A percentile compares a stretch with the other conserved stretches of the same genome.
These are phyloP conservation scores for Thielaviopsis euricoi DNA, from an alignment of 2,329 filamentous ascomycete species.

Conservation along the genomic window DNA sequence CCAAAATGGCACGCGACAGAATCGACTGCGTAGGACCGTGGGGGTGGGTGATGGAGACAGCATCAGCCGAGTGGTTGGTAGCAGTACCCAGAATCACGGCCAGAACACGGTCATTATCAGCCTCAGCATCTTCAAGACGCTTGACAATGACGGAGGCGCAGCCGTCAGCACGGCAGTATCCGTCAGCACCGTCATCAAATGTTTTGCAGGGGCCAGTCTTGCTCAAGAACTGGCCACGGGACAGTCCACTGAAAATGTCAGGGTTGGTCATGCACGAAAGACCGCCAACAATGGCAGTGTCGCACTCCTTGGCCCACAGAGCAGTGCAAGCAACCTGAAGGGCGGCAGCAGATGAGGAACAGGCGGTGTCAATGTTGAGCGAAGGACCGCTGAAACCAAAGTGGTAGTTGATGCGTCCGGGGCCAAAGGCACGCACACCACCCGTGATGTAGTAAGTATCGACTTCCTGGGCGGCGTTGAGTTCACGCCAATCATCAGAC, in stretches of 20 bases:
- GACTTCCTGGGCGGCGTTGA: constrained; percentile 55
- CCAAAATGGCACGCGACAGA: constrained; percentile 53
- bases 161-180: constrained; percentile 67
- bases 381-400: constrained; percentile 63
- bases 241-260: constrained; percentile 61
- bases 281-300: constrained; percentile 67
- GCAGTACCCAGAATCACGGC: constrained; percentile 58
- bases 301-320: constrained; percentile 59
- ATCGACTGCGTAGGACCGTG: constrained; percentile 60
- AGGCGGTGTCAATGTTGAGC: constrained; percentile 59
- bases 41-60: constrained; percentile 70
- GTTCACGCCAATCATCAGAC: constrained; percentile 65
- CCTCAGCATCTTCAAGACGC: constrained; percentile 59
- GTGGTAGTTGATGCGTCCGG: constrained; percentile 57
- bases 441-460: constrained; percentile 38
- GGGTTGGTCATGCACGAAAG: constrained; percentile 66
- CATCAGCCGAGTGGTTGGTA: constrained; percentile 70
- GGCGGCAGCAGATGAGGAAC: constrained; percentile 57
- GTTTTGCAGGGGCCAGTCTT: constrained; percentile 64
- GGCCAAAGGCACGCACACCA: constrained; percentile 31
- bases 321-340: constrained; percentile 56
- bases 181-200: constrained; percentile 65
- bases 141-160: constrained; percentile 64
- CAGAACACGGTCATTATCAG: constrained; percentile 62
- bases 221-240: constrained; percentile 62